Evolutionary conservation across 2,329 filamentous ascomycete species (phyloP).

Genomic region (Xylaria sp.): DNA sequence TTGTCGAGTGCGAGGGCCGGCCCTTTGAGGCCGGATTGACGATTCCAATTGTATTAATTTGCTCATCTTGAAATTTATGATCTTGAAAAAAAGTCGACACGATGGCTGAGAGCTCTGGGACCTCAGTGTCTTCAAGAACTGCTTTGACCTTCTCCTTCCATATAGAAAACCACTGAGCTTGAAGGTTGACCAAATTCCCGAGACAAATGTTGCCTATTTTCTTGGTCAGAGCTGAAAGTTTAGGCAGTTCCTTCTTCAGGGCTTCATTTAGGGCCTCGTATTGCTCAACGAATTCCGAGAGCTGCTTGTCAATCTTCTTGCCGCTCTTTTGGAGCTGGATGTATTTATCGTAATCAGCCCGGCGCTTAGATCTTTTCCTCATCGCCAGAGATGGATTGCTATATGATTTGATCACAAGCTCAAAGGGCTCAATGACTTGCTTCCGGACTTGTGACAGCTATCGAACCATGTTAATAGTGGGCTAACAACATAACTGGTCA

Average conservation of each 20-base stretch:
- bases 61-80: conserved; percentile 75
- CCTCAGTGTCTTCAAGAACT: conserved; percentile 70
- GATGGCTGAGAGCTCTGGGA: conserved; percentile 74
- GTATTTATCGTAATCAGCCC: conserved; percentile 84
- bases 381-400: conserved; percentile 86
- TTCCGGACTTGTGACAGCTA: conserved; percentile 72
- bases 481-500: neutral
- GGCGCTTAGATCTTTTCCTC: conserved; percentile 92
- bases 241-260: conserved; percentile 88
- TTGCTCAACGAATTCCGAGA: conserved; percentile 81
- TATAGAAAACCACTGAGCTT: conserved; percentile 80
- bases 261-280: conserved; percentile 92
- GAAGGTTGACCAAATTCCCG: conserved; percentile 82
- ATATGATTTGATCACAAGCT: conserved; percentile 78
- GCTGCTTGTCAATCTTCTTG: conserved; percentile 86
- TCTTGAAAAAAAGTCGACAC: conserved; percentile 79
- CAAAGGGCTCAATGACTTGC: conserved; percentile 84
- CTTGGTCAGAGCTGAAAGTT: conserved; percentile 80
- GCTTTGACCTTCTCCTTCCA: conserved; percentile 83
- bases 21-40: conserved; percentile 74
- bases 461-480: conserved; percentile 34
- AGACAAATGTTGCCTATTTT: conserved; percentile 84
- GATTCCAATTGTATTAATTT: conserved; percentile 73
- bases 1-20: conserved; percentile 64
- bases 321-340: conserved; percentile 78